Percentiles rank a stretch among this genome's conserved stretches.
Conservation (phyloP, 1,284 basidiomycete species). For the Singerocomus inundabilis region DNA sequence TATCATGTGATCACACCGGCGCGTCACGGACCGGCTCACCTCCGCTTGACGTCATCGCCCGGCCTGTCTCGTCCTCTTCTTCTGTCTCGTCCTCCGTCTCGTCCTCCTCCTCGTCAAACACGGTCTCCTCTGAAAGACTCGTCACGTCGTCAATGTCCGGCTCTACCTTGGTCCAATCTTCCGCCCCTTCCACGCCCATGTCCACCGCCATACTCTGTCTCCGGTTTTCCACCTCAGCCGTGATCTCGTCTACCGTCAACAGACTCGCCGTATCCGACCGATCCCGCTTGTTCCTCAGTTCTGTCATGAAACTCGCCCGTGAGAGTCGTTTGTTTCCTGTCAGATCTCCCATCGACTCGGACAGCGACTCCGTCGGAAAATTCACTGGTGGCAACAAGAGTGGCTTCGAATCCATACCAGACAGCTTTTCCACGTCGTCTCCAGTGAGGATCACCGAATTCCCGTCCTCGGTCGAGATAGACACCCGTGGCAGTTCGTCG, state of each 20-base stretch:
- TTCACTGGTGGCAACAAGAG: constrained; percentile 80
- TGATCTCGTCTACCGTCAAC: constrained; percentile 97
- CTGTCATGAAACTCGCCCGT: constrained; percentile 67
- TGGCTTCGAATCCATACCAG: constrained; percentile 37
- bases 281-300: constrained; percentile 77
- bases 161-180: constrained; percentile 69
- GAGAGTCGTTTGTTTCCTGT: constrained; percentile 39
- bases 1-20: constrained; percentile 2
- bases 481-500: constrained; percentile 59
- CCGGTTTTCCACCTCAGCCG: constrained; percentile 91
- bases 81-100: constrained; percentile 43
- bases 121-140: constrained; percentile 42
- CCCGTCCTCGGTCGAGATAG: constrained; percentile 70
- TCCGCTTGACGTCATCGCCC: constrained; percentile 62
- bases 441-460: constrained; percentile 53
- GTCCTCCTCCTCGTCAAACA: constrained; percentile 43
- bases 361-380: constrained; percentile 73
- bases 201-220: constrained; percentile 51
- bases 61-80: constrained; percentile 54
- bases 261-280: constrained; percentile 87
- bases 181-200: constrained; percentile 48
- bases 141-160: constrained; percentile 42
- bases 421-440: constrained; percentile 41
- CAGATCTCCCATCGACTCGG: constrained; percentile 69
- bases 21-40: constrained; percentile 42